Conservation (phyloP, 192 early-diverging fungal species). For the Linnemannia schmuckeri region DNA sequence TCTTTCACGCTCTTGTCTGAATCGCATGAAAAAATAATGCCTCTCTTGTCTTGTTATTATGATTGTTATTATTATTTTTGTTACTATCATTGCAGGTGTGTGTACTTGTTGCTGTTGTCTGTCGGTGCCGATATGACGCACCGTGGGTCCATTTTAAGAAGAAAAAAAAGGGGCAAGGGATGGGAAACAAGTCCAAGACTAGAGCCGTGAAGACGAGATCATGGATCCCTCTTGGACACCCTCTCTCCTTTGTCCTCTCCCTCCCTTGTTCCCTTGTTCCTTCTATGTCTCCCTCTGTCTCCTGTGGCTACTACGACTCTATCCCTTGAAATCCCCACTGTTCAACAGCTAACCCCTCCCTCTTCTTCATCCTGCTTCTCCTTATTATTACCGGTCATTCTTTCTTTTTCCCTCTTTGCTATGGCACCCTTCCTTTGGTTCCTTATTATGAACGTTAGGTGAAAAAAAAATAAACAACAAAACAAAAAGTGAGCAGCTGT, state of each 20-base stretch:
- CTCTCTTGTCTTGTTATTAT: background rate
- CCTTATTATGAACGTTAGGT: background rate
- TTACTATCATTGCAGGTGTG: too few species aligned
- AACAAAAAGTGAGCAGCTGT: background rate
- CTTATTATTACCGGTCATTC: background rate
- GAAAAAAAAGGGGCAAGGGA: too few species aligned
- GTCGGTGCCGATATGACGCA: too few species aligned
- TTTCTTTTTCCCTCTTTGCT: background rate
- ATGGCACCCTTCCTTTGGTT: background rate
- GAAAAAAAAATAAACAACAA: background rate
- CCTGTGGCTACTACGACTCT: background rate
- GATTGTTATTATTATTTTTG: background rate
- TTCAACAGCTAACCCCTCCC: background rate
- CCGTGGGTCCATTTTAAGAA: too few species aligned
- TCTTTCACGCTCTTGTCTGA: too few species aligned
- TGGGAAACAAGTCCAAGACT: too few species aligned
- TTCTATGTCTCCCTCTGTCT: background rate
- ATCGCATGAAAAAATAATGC: too few species aligned
- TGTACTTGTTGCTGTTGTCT: too few species aligned
- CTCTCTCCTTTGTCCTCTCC: background rate
- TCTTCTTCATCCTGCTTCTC: background rate
- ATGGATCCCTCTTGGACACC: conserved; percentile 1
- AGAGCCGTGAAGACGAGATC: background rate
- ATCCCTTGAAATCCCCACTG: background rate
- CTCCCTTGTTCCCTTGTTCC: background rate